Evolutionary conservation across 2,329 filamentous ascomycete species (phyloP), one percentile per base, ranked within the genome.

Genomic region (Microcyclospora tardicrescens): DNA sequence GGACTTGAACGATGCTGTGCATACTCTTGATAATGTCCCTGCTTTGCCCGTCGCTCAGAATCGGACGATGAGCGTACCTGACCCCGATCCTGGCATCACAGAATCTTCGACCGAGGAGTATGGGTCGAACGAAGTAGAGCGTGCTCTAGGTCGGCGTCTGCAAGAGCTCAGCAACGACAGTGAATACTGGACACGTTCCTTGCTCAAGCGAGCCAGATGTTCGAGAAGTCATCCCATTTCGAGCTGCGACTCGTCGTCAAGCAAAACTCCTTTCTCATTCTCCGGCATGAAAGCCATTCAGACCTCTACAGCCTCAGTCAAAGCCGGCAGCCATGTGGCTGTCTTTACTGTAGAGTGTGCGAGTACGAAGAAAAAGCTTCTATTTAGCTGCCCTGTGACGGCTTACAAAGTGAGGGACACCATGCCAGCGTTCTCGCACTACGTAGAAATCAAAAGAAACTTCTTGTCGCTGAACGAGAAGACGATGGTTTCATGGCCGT

Each of bases 351-450:
- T 32, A 32, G 30, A n/a, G 10, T n/a, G 14, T n/a, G 12, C 30
- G 30, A 32, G 30, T 28, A 16, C 24, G 5, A 28, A 27, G 24
- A 28, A 36, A 24, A n/a, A 8, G 16, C 12, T 28, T 8, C 6
- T 5, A 6, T 11, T 13, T 28, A 11, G 5, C 24, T 16, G 28
- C 35, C 39, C 36, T 15, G 42, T 33, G 39, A 46, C 34, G 12
- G 33, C 33, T 10, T 43, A 44, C 16, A 16, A 36, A 3, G 37
- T 41, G 2, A 28, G 15, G 14, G 34, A 46, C 9, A 43, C 46
- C 10, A 58, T 65, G 15, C 64, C 64, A 2, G 42, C 41, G 9
- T 67, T 63, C 45, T 58, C 54, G 2, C 61, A 65, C 40, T 66
- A 63, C 42, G 58, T 63, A n/a, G 58, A 51, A 30, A 49, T 67